Evolutionary conservation across 2,329 filamentous ascomycete species (phyloP).

Genomic region (Fusarium fujikuroi): DNA sequence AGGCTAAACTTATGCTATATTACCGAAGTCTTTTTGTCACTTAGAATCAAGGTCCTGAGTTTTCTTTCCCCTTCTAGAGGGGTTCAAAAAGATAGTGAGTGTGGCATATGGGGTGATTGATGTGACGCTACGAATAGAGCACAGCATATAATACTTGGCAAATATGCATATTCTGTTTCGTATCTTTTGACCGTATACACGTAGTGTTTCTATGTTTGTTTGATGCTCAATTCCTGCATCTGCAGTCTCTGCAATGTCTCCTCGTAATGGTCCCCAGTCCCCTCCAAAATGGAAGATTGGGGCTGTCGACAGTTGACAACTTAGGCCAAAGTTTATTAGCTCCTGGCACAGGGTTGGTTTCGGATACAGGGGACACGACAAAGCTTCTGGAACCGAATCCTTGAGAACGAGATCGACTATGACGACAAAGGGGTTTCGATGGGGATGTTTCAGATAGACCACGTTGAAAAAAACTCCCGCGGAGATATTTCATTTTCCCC

Average conservation of each 20-base stretch:
- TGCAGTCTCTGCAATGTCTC: background rate
- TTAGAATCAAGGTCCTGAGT: too few species aligned
- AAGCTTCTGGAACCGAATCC: conserved; percentile 23
- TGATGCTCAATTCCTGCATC: background rate
- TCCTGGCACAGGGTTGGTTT: conserved; percentile 6
- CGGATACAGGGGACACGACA: conserved; percentile 14
- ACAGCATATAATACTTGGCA: conserved; percentile 3
- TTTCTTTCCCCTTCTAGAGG: background rate
- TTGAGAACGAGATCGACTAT: conserved; percentile 27
- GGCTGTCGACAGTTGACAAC: background rate
- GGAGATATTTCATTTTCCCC: background rate
- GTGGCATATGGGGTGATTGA: background rate
- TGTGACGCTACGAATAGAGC: background rate
- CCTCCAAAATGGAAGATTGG: background rate
- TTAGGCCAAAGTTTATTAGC: conserved; percentile 15
- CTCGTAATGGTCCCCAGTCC: background rate
- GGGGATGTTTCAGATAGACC: conserved; percentile 17
- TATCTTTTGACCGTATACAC: background rate
- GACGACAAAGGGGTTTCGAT: conserved; percentile 24
- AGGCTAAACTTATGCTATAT: too few species aligned
- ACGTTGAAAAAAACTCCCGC: conserved; percentile 3
- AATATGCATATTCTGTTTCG: conserved; percentile 1
- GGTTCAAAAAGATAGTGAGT: background rate
- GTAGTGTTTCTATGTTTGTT: background rate
- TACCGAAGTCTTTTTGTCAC: too few species aligned